Evolutionary conservation across 768 basidiomycete species (phyloP).

Genomic region (Chalciporus pseudorubinellus): DNA sequence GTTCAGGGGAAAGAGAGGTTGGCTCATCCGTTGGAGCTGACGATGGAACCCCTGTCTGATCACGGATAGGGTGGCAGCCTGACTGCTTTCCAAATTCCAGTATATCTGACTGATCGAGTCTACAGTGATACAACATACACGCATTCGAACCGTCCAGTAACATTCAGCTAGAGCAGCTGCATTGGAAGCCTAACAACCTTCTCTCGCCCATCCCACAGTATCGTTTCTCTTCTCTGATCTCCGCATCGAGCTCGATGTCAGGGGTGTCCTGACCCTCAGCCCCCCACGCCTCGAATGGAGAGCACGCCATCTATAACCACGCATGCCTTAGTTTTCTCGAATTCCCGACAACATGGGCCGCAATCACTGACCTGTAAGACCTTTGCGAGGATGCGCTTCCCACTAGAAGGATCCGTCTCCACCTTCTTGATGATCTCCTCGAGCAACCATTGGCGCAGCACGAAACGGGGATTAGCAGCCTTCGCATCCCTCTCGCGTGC

Average conservation of each 20-base stretch:
- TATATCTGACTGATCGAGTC: too few species aligned
- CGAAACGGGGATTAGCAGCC: slow-evolving; percentile 82
- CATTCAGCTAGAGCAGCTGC: slow-evolving; percentile 82
- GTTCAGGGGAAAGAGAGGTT: slow-evolving; percentile 19
- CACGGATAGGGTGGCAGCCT: too few species aligned
- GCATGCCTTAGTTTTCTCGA: not conserved
- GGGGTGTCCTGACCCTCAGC: slow-evolving; percentile 54
- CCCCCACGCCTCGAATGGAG: slow-evolving; percentile 87
- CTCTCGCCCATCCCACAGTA: slow-evolving; percentile 77
- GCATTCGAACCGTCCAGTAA: too few species aligned
- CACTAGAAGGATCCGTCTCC: slow-evolving; percentile 60
- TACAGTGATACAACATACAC: too few species aligned
- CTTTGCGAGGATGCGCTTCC: slow-evolving; percentile 70
- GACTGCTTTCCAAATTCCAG: too few species aligned
- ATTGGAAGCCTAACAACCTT: slow-evolving; percentile 85
- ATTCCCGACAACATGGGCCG: not conserved
- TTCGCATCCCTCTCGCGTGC: slow-evolving; percentile 52
- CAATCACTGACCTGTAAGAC: slow-evolving; percentile 65
- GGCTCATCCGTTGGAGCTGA: slow-evolving; percentile 11
- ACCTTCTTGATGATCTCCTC: slow-evolving; percentile 86
- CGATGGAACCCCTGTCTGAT: too few species aligned
- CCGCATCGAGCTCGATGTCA: slow-evolving; percentile 50
- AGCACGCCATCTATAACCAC: slow-evolving; percentile 71
- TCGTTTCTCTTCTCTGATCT: slow-evolving; percentile 67
- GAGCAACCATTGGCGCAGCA: slow-evolving; percentile 92